phyloP scores from a whole-genome alignment of 805 yeast species.

The Candida orba region DNA sequence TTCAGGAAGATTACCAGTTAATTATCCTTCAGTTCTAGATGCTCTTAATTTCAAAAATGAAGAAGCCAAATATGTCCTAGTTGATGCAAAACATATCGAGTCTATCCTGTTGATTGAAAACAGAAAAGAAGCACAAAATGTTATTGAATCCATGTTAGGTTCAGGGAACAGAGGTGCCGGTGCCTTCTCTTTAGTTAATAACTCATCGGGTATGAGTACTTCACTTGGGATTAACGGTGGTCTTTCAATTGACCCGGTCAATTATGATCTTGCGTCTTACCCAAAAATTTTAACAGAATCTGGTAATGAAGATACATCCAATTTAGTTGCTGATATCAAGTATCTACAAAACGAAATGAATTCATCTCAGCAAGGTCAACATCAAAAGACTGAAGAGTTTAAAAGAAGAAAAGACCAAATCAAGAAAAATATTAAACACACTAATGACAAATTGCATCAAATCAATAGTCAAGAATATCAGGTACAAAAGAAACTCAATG shows the following conservation, averaged over 20 bases:
- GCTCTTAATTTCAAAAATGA: conserved; percentile 49
- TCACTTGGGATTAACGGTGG: conserved; percentile 34
- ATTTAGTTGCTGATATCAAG: conserved; percentile 12
- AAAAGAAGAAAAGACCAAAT: conserved; percentile 15
- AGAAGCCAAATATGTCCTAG: conserved; percentile 49
- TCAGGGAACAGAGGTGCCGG: conserved; percentile 33
- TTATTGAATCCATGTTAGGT: conserved; percentile 23
- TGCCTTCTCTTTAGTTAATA: conserved; percentile 36
- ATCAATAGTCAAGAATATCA: conserved; percentile 25
- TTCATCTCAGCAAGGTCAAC: background rate
- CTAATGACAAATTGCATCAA: background rate
- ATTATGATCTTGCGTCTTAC: conserved; percentile 24
- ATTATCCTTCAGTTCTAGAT: conserved; percentile 49
- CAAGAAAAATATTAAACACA: background rate
- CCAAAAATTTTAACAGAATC: conserved; percentile 12
- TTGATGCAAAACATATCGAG: conserved; percentile 60
- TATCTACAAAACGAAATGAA: background rate
- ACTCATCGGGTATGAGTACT: conserved; percentile 38
- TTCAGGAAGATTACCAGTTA: conserved; percentile 34
- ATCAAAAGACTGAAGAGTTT: conserved; percentile 5
- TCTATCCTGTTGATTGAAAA: conserved; percentile 45
- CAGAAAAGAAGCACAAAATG: conserved; percentile 42
- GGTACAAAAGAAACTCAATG: conserved; percentile 33
- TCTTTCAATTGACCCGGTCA: conserved; percentile 47
- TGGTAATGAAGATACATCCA: conserved; percentile 11